Evolutionary conservation across 2,329 filamentous ascomycete genomes (phyloP).

Genomic region (Beauveria sp.): DNA sequence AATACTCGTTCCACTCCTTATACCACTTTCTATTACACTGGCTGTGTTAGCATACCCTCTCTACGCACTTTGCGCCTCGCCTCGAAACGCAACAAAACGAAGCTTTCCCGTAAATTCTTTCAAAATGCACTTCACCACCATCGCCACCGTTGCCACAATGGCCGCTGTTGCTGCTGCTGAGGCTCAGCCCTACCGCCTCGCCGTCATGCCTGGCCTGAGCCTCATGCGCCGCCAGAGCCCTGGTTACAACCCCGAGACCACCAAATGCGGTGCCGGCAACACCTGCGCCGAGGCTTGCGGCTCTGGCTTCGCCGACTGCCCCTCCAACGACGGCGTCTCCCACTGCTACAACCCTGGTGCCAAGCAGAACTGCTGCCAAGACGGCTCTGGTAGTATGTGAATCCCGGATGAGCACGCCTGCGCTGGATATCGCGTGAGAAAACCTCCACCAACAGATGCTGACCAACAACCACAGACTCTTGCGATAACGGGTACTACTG

Average conservation of each 20-base stretch:
- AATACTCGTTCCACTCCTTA: slow-evolving; percentile 23
- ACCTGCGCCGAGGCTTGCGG: slow-evolving; percentile 52
- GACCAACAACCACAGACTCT: slow-evolving; percentile 37
- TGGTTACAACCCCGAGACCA: slow-evolving; percentile 43
- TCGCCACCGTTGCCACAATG: slow-evolving; percentile 27
- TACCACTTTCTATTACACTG: background rate
- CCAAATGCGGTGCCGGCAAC: slow-evolving; percentile 39
- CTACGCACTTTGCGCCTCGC: slow-evolving; percentile 3
- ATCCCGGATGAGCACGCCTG: background rate
- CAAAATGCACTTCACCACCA: slow-evolving; percentile 30
- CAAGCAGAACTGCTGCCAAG: slow-evolving; percentile 50
- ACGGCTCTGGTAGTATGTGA: slow-evolving; percentile 48
- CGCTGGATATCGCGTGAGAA: background rate
- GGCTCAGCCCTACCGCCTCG: slow-evolving; percentile 30
- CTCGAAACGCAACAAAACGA: too few relatives aligned
- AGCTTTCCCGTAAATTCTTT: background rate
- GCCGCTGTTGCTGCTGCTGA: slow-evolving; percentile 24
- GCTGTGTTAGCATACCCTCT: background rate
- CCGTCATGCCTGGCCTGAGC: slow-evolving; percentile 32
- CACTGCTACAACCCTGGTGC: slow-evolving; percentile 51
- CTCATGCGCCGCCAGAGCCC: slow-evolving; percentile 35
- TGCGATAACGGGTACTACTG: slow-evolving; percentile 57
- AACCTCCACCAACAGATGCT: background rate
- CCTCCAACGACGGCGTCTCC: slow-evolving; percentile 38
- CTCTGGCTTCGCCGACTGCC: slow-evolving; percentile 39